phyloP scores from a whole-genome alignment of 2,329 filamentous ascomycete genomes.

The Atkinsonella hypoxylon region DNA sequence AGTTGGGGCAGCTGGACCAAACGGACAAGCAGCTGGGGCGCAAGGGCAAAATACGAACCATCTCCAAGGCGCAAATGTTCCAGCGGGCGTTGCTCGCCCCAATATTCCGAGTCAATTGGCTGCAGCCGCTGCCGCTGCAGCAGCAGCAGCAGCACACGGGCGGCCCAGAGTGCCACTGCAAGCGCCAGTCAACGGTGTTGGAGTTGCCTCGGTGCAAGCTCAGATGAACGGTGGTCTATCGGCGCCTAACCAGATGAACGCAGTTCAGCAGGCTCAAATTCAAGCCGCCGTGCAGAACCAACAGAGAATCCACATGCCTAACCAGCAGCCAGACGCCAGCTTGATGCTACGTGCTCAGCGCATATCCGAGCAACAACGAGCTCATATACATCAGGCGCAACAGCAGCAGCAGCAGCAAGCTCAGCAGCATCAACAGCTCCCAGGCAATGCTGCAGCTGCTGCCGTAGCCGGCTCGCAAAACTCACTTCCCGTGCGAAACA shows the following conservation, averaged over 20 bases:
- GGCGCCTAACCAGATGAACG: constrained; percentile 48
- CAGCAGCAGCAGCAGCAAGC: constrained; percentile 18
- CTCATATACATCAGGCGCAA: constrained; percentile 33
- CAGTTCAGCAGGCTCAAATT: constrained; percentile 58
- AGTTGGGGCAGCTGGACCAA: constrained; percentile 6
- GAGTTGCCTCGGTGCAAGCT: constrained; percentile 30
- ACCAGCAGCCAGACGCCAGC: constrained; percentile 35
- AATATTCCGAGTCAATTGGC: constrained; percentile 31
- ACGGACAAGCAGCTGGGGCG: constrained; percentile 11
- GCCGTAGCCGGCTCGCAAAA: constrained; percentile 26
- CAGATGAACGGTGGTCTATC: constrained; percentile 39
- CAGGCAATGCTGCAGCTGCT: constrained; percentile 15
- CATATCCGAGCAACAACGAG: constrained; percentile 53
- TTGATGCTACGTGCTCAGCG: constrained; percentile 52
- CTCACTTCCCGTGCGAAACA: constrained; percentile 32
- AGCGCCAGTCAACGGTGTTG: constrained; percentile 38
- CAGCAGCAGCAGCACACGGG: constrained; percentile 29
- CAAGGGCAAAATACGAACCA: constrained; percentile 17
- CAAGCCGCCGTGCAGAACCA: constrained; percentile 41
- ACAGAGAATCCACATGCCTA: constrained; percentile 43
- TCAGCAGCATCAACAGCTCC: constrained; percentile 20
- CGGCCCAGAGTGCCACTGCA: constrained; percentile 43
- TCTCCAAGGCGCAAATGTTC: constrained; percentile 16
- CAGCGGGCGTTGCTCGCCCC: constrained; percentile 23
- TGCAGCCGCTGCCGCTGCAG: constrained; percentile 24